Evolutionary conservation across 139 green algal genomes (phyloP).

Genomic region (Yamagishiella unicocca): DNA sequence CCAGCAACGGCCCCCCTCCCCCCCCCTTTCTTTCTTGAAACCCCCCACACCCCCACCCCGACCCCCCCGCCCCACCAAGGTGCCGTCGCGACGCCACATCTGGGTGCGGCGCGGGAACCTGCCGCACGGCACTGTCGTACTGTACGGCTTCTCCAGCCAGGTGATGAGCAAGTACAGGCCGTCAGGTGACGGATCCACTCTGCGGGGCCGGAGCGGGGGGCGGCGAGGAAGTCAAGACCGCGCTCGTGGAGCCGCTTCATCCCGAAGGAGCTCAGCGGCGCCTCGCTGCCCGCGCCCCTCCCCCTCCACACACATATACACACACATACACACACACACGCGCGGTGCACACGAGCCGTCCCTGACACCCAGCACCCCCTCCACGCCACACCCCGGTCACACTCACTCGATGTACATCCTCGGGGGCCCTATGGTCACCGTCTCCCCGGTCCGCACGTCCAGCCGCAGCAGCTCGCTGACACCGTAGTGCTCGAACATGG

Average conservation of each 20-base stretch:
- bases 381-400: neutral
- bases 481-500: conserved; percentile 93
- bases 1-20: no score
- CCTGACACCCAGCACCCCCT: neutral
- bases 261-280: no score
- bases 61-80: neutral
- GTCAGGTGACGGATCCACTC: conserved; percentile 87
- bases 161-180: conserved; percentile 86
- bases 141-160: conserved; percentile 93
- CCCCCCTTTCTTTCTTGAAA: no score
- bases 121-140: conserved; percentile 89
- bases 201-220: conserved; percentile 8
- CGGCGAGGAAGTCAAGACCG: no score
- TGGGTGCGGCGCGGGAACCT: conserved; percentile 92
- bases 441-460: conserved; percentile 68
- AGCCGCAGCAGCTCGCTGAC: conserved; percentile 79
- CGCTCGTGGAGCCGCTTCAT: no score
- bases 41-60: neutral
- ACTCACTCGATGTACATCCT: conserved; percentile 85
- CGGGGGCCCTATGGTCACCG: conserved; percentile 58
- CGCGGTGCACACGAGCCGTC: neutral
- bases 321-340: neutral
- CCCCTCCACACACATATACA: no score
- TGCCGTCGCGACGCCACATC: conserved; percentile 65
- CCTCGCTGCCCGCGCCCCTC: no score